Percentiles rank a stretch among this genome's conserved stretches.
Conservation (phyloP, 257 asterid species). For the Petunia axillaris region DNA sequence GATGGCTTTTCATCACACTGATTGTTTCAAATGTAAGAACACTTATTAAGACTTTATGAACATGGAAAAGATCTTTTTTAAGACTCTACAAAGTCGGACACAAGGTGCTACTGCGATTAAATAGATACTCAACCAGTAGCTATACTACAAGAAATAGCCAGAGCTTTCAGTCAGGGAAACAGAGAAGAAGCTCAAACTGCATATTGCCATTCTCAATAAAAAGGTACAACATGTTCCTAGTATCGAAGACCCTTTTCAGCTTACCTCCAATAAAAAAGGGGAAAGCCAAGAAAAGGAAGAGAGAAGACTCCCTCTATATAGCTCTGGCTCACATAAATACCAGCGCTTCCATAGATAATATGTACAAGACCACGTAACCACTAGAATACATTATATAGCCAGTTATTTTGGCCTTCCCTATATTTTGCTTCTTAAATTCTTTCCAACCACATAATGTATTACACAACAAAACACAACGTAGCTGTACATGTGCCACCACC, state of each 20-base stretch:
- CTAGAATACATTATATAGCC: neutral
- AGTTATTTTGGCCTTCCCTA: neutral
- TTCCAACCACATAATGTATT: neutral
- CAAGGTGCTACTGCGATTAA: too few species aligned
- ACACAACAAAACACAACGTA: slow-evolving; percentile 7
- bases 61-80: too few species aligned
- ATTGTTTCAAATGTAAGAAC: too few species aligned
- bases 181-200: neutral
- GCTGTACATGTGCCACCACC: neutral
- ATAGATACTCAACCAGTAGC: too few species aligned
- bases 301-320: neutral
- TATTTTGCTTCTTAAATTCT: neutral
- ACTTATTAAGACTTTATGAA: too few species aligned
- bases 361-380: neutral
- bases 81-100: too few species aligned
- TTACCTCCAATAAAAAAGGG: neutral
- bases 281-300: slow-evolving; percentile 1
- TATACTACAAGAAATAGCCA: too few species aligned
- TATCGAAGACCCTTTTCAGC: neutral
- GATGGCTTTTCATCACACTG: too few species aligned
- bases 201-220: neutral
- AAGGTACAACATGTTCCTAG: neutral
- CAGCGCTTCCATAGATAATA: neutral
- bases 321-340: slow-evolving; percentile 15
- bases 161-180: too few species aligned